phyloP scores from a whole-genome alignment of 2,329 filamentous ascomycete genomes.

The Aspergillus brasiliensis region DNA sequence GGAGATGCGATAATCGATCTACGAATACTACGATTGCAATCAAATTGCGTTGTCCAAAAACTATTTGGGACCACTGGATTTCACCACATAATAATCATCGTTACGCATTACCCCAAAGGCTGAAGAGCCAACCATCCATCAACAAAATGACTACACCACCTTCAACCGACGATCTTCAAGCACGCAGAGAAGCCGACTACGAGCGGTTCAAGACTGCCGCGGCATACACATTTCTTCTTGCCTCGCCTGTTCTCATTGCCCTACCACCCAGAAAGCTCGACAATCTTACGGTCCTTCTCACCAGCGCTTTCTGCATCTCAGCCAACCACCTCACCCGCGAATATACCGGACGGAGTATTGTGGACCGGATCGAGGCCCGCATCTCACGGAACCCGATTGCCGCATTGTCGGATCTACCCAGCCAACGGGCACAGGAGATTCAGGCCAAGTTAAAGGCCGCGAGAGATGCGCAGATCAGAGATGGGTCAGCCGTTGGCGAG shows the following conservation, averaged over 20 bases:
- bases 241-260: slow-evolving; percentile 34
- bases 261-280: slow-evolving; percentile 44
- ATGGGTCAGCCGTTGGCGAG: slow-evolving; percentile 23
- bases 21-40: neutral
- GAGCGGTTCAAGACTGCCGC: slow-evolving; percentile 44
- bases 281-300: slow-evolving; percentile 40
- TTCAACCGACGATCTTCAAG: slow-evolving; percentile 1
- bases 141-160: neutral
- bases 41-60: neutral
- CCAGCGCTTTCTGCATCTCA: slow-evolving; percentile 43
- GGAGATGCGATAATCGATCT: neutral
- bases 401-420: slow-evolving; percentile 27
- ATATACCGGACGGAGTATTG: slow-evolving; percentile 36
- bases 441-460: slow-evolving; percentile 34
- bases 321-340: slow-evolving; percentile 43
- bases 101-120: neutral
- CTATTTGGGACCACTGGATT: neutral
- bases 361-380: slow-evolving; percentile 34
- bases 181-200: slow-evolving; percentile 39
- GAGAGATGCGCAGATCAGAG: slow-evolving; percentile 29
- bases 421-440: slow-evolving; percentile 36
- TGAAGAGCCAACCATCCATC: neutral
- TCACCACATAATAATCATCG: neutral
- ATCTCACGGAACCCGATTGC: slow-evolving; percentile 19
- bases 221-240: slow-evolving; percentile 41